Percentiles rank a stretch among this genome's conserved stretches.
These are phyloP conservation scores for Helianthus annuus DNA, from an alignment of 129 eudicot genomes.

Conservation along the genomic window HanXRQr2.0-SUNRISE NC_035444.2:77480869-77481368, in stretches of 20 bases:
- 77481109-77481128: not conserved
- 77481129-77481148: not conserved
- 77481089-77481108: not conserved
- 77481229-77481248: conserved; percentile 13
- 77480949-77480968: too few relatives aligned
- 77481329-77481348: too few relatives aligned
- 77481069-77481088: not conserved
- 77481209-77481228: not conserved
- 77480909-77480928: too few relatives aligned
- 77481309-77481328: too few relatives aligned
- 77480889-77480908: too few relatives aligned
- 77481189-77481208: conserved; percentile 4
- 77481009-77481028: not conserved
- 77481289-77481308: not conserved
- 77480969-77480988: too few relatives aligned
- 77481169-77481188: conserved; percentile 24
- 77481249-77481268: not conserved
- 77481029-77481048: not conserved
- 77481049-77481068: not conserved
- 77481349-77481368: too few relatives aligned
- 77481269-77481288: not conserved
- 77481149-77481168: conserved; percentile 37
- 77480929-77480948: too few relatives aligned
- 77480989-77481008: too few relatives aligned
- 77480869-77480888: too few relatives aligned